Base-by-base conservation (phyloP, 306 rosid genomes). In the Sesbania bispinosa region DNA sequence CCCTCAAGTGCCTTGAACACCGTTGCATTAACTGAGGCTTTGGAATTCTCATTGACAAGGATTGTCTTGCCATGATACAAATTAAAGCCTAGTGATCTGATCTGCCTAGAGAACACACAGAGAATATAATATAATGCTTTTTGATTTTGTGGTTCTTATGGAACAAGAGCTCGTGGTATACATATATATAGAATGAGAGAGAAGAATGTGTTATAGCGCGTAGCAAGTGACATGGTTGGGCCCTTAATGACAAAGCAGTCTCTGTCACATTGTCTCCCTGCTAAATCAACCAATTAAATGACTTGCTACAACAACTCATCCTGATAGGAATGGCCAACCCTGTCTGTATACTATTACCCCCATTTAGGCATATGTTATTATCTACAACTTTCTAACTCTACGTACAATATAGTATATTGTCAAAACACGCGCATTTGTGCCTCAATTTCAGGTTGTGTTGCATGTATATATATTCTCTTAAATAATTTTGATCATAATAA, bases 1-100 rank as follows among this genome's bases (percentile, higher is more conserved):
- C 91, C 65, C 79, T 53, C 48, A 79, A 67, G 15, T 76, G 83
- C 91, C 81, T 71, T 9, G 89, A 85, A 61, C 89, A 86, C 41
- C 85, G 74, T 15, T 33, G 62, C 90, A 88, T 75, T 5, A 69
- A 50, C 66, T 50, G 53, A 30, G 62, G 73, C 84, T 83, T 87
- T 0, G 69, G 74, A 38, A 41, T 42, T 74, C 71, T 61, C 62
- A 54, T 51, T 6, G 88, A 69, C 20, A 72, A 19, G 11, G 62
- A 69, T 62, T 51, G 42, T 50, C 75, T 71, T 51, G 80, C 79
- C 90, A 83, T 86, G 59, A 23, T 58, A 32, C 21, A 11, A 9
- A n/a, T n/a, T n/a, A n/a, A n/a, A n/a, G n/a, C n/a, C n/a, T n/a
- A n/a, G n/a, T n/a, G n/a, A n/a, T n/a, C n/a, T n/a, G n/a, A n/a